Evolutionary conservation across 2,329 filamentous ascomycete species (phyloP).

Genomic region (Bisporella sp.): DNA sequence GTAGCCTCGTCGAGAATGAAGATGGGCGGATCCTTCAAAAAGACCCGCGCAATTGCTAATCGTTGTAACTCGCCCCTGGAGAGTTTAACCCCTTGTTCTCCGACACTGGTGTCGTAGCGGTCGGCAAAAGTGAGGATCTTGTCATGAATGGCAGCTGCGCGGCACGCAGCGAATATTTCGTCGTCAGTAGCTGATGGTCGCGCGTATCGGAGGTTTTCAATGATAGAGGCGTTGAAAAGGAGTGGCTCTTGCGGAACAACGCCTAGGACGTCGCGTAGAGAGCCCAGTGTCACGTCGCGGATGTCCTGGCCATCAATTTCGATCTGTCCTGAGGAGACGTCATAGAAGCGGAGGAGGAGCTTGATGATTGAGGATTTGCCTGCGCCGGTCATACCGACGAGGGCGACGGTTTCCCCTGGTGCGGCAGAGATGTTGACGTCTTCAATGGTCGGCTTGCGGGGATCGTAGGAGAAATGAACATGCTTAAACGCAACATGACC

Average conservation of each 20-base stretch:
- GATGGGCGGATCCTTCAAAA: conserved; percentile 84
- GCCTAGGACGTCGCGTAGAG: conserved; percentile 63
- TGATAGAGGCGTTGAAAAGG: conserved; percentile 68
- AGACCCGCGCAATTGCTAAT: conserved; percentile 81
- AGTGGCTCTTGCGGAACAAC: conserved; percentile 80
- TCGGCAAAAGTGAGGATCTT: conserved; percentile 76
- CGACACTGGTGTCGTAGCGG: conserved; percentile 87
- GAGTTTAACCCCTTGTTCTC: conserved; percentile 80
- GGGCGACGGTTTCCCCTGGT: conserved; percentile 69
- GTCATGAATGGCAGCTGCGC: conserved; percentile 84
- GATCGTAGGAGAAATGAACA: background rate
- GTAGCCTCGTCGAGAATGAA: conserved; percentile 91
- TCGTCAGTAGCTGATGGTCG: background rate
- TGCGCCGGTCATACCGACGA: conserved; percentile 72
- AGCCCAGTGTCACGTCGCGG: conserved; percentile 61
- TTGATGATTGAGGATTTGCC: conserved; percentile 78
- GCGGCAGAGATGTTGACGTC: conserved; percentile 61
- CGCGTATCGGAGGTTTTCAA: conserved; percentile 50
- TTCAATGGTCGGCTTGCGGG: conserved; percentile 53
- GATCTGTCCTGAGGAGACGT: conserved; percentile 52
- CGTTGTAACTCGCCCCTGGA: conserved; percentile 92
- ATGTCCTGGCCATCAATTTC: conserved; percentile 61
- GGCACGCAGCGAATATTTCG: conserved; percentile 64
- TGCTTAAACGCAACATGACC: background rate
- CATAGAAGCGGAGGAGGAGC: conserved; percentile 66